A percentile compares a stretch with the other conserved stretches of the same genome.
Conservation (phyloP, 75 land plant genomes). For the Chamaecyparis obtusa region DNA sequence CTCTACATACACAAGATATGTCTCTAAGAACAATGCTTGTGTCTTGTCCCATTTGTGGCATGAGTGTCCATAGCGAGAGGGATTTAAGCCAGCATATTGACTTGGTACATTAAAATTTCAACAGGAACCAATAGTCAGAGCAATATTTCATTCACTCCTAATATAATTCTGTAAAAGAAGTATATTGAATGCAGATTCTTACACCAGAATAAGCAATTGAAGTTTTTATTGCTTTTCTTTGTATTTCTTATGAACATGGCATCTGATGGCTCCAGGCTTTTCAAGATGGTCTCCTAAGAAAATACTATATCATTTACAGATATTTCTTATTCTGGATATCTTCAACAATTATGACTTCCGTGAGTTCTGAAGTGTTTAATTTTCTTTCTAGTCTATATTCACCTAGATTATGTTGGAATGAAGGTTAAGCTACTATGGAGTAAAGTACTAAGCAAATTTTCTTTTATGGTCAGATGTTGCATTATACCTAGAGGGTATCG, state of each 20-base stretch:
- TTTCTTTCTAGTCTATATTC: background rate
- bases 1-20: background rate
- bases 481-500: background rate
- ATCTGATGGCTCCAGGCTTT: background rate
- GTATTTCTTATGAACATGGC: background rate
- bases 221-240: background rate
- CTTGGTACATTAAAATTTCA: conserved; percentile 7
- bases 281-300: background rate
- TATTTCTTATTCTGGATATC: background rate
- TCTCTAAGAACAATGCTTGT: conserved; percentile 5
- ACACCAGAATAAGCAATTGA: background rate
- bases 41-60: conserved; percentile 13
- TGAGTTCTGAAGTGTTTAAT: background rate
- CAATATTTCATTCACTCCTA: background rate
- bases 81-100: conserved; percentile 13
- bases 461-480: background rate
- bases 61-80: conserved; percentile 9
- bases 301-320: background rate
- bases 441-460: background rate
- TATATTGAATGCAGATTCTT: background rate
- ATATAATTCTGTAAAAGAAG: background rate
- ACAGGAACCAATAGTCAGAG: background rate
- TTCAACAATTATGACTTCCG: background rate
- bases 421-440: background rate
- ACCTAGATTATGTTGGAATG: background rate